Base-by-base conservation (phyloP, 306 rosid species). In the Senna siamea region DNA sequence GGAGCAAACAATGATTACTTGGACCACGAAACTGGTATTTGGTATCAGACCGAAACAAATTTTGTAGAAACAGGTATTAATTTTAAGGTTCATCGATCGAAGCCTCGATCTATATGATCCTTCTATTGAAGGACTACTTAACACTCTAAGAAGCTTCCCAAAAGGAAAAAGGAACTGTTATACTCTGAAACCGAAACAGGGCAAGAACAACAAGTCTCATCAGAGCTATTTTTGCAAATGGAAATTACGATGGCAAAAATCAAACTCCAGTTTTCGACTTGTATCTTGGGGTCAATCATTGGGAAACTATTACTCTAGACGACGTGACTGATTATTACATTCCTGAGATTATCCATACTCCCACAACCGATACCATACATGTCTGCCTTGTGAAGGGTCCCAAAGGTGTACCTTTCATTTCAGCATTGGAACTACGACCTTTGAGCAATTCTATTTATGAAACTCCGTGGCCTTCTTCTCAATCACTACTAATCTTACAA, bases 121-220 rank as follows among this genome's bases (percentile, higher is more conserved):
- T 10, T 32, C 13, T 5, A 2, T 32, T 60, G 66, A 23, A 51
- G 67, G 14, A 7, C 74, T 26, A 26, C 30, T 26, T 26, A 26
- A 61, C 9, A 75, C 32, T 4, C 20, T 83, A 4, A 80, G 90
- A 75, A 81, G 83, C 22, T 87, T 87, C 26, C 85, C 86, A 10
- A n/a, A 60, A 0, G 85, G 83, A 50, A 23, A 5, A 15, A 81
- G 67, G 63, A 87, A 77, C 48, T 87, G 91, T 70, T 87, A 79
- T 61, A 70, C 58, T 52, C 43, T 85, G 15, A 79, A 52, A 6
- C 82, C 85, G 0, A 78, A 63, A 1, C 51, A 54, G 4, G 84
- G 76, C 1, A 74, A 35, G 59, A 56, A 82, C 51, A 60, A 7
- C 58, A 79, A 63, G 0, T 26, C 30, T 87, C 62, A 76, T 87